Conservation (phyloP, 352 stramenopile species). For the Phytopythium delawarense region DNA sequence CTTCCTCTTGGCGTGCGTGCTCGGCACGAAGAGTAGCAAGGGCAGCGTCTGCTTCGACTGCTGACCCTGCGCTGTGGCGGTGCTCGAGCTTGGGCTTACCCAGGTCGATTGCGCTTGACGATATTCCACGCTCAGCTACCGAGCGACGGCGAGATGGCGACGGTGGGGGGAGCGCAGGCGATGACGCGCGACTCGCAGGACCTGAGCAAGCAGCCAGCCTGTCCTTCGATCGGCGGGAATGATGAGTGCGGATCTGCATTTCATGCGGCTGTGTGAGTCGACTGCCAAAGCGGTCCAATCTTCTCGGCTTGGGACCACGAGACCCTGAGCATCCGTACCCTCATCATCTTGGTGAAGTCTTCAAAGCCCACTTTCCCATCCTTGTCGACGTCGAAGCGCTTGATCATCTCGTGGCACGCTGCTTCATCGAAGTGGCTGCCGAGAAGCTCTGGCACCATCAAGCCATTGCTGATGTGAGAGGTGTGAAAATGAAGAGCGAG, state of each 20-base stretch:
- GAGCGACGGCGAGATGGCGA: slow-evolving; percentile 6
- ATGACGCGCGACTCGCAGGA: neutral
- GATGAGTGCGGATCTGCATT: slow-evolving; percentile 5
- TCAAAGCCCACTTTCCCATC: slow-evolving; percentile 69
- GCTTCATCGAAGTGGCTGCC: slow-evolving; percentile 55
- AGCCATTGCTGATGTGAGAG: neutral
- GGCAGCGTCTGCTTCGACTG: slow-evolving; percentile 4
- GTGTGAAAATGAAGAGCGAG: neutral
- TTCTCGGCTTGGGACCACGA: neutral
- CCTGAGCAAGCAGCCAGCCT: neutral
- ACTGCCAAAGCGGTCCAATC: neutral
- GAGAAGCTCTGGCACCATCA: slow-evolving; percentile 21
- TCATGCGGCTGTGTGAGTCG: neutral
- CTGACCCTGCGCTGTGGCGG: slow-evolving; percentile 14
- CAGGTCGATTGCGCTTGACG: neutral
- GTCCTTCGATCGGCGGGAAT: slow-evolving; percentile 9
- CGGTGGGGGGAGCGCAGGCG: slow-evolving; percentile 1
- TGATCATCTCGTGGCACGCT: slow-evolving; percentile 66
- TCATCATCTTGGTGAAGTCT: slow-evolving; percentile 72
- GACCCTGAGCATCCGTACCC: slow-evolving; percentile 4
- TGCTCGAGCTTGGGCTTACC: slow-evolving; percentile 10
- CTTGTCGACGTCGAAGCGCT: slow-evolving; percentile 48
- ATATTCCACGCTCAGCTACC: neutral
- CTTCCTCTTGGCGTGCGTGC: slow-evolving; percentile 17
- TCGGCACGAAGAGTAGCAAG: slow-evolving; percentile 18